Percentiles rank a stretch among this genome's conserved stretches.
These are phyloP conservation scores for Galeopsis tetrahit DNA, from an alignment of 257 asterid species.

Conservation along the genomic window DNA sequence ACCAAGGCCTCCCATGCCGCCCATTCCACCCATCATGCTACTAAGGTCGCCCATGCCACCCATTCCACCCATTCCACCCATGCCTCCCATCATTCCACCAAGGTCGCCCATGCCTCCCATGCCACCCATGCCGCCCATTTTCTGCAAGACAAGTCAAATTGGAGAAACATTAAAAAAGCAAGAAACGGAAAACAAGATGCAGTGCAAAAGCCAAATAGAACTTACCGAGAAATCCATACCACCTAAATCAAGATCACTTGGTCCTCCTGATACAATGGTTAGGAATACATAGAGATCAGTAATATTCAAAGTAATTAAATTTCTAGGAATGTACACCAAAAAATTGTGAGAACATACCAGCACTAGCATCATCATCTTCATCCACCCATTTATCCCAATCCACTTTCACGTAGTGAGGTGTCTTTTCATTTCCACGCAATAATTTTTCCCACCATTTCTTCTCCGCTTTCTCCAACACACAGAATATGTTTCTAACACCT, in stretches of 20 bases:
- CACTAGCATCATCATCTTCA: slow-evolving; percentile 83
- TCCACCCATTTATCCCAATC: slow-evolving; percentile 99
- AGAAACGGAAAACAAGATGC: background rate
- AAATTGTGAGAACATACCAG: background rate
- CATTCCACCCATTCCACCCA: slow-evolving; percentile 55
- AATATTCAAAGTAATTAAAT: background rate
- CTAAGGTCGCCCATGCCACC: slow-evolving; percentile 46
- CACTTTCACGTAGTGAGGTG: slow-evolving; percentile 87
- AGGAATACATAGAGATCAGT: slow-evolving; percentile 16
- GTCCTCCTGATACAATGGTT: slow-evolving; percentile 56
- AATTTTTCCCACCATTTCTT: slow-evolving; percentile 87
- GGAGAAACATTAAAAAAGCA: slow-evolving; percentile 30
- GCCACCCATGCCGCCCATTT: slow-evolving; percentile 48
- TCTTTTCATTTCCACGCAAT: slow-evolving; percentile 75
- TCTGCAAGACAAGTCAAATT: slow-evolving; percentile 47
- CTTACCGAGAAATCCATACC: slow-evolving; percentile 97
- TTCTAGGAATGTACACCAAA: background rate
- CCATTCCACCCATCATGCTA: slow-evolving; percentile 41
- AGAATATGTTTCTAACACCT: slow-evolving; percentile 70
- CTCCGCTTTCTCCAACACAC: slow-evolving; percentile 84
- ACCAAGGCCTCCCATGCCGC: slow-evolving; percentile 33
- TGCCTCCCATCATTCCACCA: slow-evolving; percentile 52
- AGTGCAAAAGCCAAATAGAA: background rate
- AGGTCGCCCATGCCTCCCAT: slow-evolving; percentile 41
- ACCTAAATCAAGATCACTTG: slow-evolving; percentile 74